phyloP scores from a whole-genome alignment of 2,329 filamentous ascomycete species.

The Truncatella angustata region DNA sequence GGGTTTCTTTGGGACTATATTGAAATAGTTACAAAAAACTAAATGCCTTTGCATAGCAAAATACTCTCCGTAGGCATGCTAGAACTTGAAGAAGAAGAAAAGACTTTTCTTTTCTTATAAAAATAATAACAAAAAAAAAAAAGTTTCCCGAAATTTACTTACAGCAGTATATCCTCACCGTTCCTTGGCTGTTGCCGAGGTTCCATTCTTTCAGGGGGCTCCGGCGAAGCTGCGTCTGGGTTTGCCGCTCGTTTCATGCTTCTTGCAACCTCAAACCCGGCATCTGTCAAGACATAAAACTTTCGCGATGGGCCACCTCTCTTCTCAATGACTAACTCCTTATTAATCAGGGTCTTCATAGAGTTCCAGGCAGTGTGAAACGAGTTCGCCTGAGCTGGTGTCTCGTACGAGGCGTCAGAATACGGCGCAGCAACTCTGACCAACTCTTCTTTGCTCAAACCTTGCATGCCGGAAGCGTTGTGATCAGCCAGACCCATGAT shows the following conservation, averaged over 20 bases:
- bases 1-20: too few relatives aligned
- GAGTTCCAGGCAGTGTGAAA: constrained; percentile 82
- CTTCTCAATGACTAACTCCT: constrained; percentile 71
- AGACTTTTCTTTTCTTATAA: too few relatives aligned
- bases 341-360: constrained; percentile 72
- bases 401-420: constrained; percentile 72
- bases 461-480: constrained; percentile 40
- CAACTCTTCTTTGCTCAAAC: constrained; percentile 66
- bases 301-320: constrained; percentile 67
- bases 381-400: constrained; percentile 63
- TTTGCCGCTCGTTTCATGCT: constrained; percentile 54
- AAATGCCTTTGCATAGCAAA: too few relatives aligned
- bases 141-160: too few relatives aligned
- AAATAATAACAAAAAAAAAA: too few relatives aligned
- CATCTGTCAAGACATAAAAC: constrained; percentile 67
- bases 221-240: constrained; percentile 13
- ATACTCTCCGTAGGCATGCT: too few relatives aligned
- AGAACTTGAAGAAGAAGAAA: too few relatives aligned
- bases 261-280: constrained; percentile 72
- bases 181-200: neutral
- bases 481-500: constrained; percentile 65
- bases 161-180: neutral
- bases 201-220: neutral
- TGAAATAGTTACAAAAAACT: too few relatives aligned
- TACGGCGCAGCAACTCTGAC: constrained; percentile 69